Evolutionary conservation across 768 basidiomycete genomes (phyloP), one percentile per base, ranked within the genome.

Genomic region (Boletus reticulatus): DNA sequence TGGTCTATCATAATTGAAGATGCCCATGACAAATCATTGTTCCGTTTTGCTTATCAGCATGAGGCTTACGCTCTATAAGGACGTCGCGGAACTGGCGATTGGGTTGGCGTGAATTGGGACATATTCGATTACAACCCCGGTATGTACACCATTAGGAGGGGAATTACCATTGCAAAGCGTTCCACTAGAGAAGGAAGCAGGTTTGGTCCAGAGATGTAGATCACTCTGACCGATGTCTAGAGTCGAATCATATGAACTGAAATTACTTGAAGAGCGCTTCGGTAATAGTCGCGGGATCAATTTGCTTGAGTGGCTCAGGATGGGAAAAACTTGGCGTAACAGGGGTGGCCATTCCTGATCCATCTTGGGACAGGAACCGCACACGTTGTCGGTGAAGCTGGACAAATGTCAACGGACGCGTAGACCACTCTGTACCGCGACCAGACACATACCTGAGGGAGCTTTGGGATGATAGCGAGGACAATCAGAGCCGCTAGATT

Each of bases 381-480:
- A 93, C 82, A 57, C 91, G 82, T 73, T 89, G 88, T 49, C 90
- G 85, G 67, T 93, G 91, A 50, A 92, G 80, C 91, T 93, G 64
- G 31, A 53, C 16, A 32, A 42, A 63, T 48, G 60, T 64, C 58
- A 62, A 58, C 44, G 53, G 42, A 55, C 51, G 50, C 46, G 44
- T 24, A 52, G 47, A 62, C 41, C 48, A 36, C 44, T 52, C 31
- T 43, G 62, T 20, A 49, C 14, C 19, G 16, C 16, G 38, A 36
- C 0, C 20, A 42, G 49, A 14, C 22, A 63, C 82, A 62, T 72
- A 94, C 94, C 75, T 89, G 85, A 41, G 97, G 97, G n/a, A 98
- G 80, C 74, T 98, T 98, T 29, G 97, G 95, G 60, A 97, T 87
- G 57, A 98, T 83, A 24, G 90, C 89, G 58, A 95, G 76, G 36